Base-by-base conservation (phyloP, 2,329 filamentous ascomycete species). In the Cladosporium halotolerans region DNA sequence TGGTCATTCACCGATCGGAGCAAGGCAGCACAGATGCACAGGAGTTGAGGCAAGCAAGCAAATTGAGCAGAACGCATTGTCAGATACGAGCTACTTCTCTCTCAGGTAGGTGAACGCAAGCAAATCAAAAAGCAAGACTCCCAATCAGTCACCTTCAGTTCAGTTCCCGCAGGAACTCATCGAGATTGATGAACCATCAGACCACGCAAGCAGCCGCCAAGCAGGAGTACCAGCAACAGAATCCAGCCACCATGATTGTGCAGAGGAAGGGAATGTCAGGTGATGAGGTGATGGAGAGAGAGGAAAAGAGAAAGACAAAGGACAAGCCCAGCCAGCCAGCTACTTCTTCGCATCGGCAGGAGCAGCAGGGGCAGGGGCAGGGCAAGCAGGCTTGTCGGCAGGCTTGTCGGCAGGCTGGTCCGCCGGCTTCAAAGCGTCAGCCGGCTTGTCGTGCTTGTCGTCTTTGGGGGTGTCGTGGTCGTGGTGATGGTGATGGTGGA, bases 401-500 rank as follows among this genome's bases (percentile, higher is more conserved):
- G 31, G 11, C 48, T 51, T 44, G 39, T 41, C 39, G 11, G 39
- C 39, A 8, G 14, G 14, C 44, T 16, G 7, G n/a, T 36, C 19
- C 23, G 33, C 40, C 36, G 48, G 31, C 9, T 41, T 41, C 14
- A 9, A 3, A 18, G 13, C 14, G 39, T 41, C 39, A 9, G 11
- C 14, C 13, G 13, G 13, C 16, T 42, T 42, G 16, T 51, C 31
- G 32, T 51, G 11, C 31, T 51, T 44, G 31, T 51, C 16, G 14
- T 50, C 23, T 10, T 6, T 28, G 23, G 23, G 23, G 23, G 23
- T 28, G 4, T 23, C 31, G 28, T 42, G 38, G 13, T 31, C 14
- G 47, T 51, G 48, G 8, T 51, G 48, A 16, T 51, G 48, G 19
- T 51, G 33, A 40, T 43, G 13, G 19, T 44, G 44, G 31, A 51